Base-by-base conservation (phyloP, 2,329 filamentous ascomycete species). In the Apiospora malaysiana region DNA sequence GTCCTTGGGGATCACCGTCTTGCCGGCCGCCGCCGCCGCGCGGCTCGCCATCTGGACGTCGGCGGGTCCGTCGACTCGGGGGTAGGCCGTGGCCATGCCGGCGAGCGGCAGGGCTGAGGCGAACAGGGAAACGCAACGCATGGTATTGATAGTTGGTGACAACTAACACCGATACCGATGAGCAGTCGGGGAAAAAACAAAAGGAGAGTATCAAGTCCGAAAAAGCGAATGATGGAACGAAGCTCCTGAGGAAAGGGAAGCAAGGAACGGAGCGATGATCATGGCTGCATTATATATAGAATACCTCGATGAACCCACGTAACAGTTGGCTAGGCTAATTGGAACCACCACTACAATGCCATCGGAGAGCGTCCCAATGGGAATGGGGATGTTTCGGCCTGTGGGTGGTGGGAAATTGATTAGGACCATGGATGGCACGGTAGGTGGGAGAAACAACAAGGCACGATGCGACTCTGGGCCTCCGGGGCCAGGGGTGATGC, bases 1-100 rank as follows among this genome's bases (percentile, higher is more conserved):
- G 16, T 79, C 81, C 12, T 70, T 77, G 0, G 82, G 82, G 71
- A 84, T 84, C 32, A 83, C 79, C 12, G 81, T 81, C 27, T 42
- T 49, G 46, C 56, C 56, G 56, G 18, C 21, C 7, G 45, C 27
- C 2, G 43, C 43, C 45, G 45, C 27, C 8, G 43, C 43, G 25
- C 66, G 45, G 25, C 43, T 23, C 18, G 16, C 25, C 21, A 68
- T 1, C 3, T n/a, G 43, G 4, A 14, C 40, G 23, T 23, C 32
- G 18, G 59, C 59, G 6, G 27, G 65, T 4, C 43, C 65, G 65
- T 67, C 40, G 25, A 67, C 67, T 8, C 47, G 7, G 45, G 66
- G 46, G 67, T 56, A 40, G 18, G 67, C 46, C 21, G 46, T 23
- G 46, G 25, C 46, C 7, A 25, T 2, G 56, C 56, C 56, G 32